Percentiles rank a stretch among this genome's conserved stretches.
These are phyloP conservation scores for Lablab purpureus DNA, from an alignment of 306 rosid genomes.

Conservation along the genomic window DNA sequence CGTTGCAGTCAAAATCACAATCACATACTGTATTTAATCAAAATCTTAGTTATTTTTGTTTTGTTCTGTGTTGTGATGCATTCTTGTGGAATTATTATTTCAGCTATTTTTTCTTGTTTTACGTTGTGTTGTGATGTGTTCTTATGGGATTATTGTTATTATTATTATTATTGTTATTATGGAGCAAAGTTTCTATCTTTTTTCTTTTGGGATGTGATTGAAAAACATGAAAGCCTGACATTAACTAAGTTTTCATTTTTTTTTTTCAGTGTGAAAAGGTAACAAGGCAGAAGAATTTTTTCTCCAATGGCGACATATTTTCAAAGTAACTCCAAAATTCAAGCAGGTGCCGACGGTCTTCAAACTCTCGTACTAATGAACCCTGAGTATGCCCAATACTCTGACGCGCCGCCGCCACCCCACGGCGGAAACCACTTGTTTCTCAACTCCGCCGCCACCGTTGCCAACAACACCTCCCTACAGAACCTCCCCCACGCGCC, in stretches of 20 bases:
- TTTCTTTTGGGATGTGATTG: constrained; percentile 39
- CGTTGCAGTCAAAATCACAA: neutral
- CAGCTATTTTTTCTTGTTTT: neutral
- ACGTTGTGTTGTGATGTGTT: constrained; percentile 8
- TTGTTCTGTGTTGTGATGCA: neutral
- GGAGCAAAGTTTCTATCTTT: neutral
- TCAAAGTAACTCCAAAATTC: constrained; percentile 86
- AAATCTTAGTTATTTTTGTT: neutral
- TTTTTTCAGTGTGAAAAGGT: constrained; percentile 50
- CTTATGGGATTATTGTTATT: neutral
- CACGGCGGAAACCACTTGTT: constrained; percentile 62
- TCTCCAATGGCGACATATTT: constrained; percentile 88
- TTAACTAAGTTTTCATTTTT: constrained; percentile 40
- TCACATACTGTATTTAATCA: neutral
- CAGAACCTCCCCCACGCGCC: constrained; percentile 63
- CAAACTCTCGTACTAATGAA: constrained; percentile 95
- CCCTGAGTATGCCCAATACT: constrained; percentile 77
- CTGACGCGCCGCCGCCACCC: constrained; percentile 69
- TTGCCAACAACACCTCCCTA: constrained; percentile 49
- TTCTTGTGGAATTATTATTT: neutral
- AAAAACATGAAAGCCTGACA: constrained; percentile 37
- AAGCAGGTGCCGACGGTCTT: constrained; percentile 72
- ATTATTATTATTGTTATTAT: too few relatives aligned
- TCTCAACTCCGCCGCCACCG: constrained; percentile 61
- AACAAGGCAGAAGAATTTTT: constrained; percentile 10